Evolutionary conservation across 768 basidiomycete species (phyloP).

Genomic region (Tulasnella sp.): DNA sequence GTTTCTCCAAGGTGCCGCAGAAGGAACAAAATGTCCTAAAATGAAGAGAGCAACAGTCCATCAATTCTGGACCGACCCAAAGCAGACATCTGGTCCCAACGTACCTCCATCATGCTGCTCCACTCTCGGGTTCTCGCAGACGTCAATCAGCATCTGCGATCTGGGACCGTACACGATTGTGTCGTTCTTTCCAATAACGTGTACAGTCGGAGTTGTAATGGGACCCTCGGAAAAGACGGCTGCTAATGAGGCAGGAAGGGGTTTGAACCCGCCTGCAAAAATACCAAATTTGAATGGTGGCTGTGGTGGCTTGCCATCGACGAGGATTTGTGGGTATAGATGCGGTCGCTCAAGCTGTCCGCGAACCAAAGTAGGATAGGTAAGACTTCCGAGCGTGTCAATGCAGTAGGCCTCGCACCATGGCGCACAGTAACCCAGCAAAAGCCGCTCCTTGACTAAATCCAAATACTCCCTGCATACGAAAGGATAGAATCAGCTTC

Average conservation of each 20-base stretch:
- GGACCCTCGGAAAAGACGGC: constrained; percentile 48
- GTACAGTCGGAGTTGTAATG: constrained; percentile 67
- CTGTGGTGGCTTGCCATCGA: constrained; percentile 62
- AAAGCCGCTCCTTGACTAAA: constrained; percentile 82
- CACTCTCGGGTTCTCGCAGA: constrained; percentile 57
- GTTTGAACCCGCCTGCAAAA: constrained; percentile 68
- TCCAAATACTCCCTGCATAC: constrained; percentile 65
- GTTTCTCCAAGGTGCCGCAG: constrained; percentile 67
- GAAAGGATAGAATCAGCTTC: background rate
- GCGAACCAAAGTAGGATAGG: background rate
- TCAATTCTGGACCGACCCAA: background rate
- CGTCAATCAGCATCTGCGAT: constrained; percentile 52
- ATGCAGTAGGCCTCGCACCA: constrained; percentile 47
- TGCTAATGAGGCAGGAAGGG: constrained; percentile 35
- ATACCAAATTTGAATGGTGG: constrained; percentile 77
- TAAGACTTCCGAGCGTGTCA: background rate
- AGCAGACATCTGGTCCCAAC: constrained; percentile 33
- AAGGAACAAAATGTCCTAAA: constrained; percentile 79
- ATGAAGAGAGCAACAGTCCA: background rate
- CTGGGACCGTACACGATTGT: constrained; percentile 70
- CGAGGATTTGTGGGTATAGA: constrained; percentile 54
- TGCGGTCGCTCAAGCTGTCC: constrained; percentile 54
- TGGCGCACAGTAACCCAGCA: constrained; percentile 63
- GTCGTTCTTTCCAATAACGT: constrained; percentile 73
- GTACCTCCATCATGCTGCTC: constrained; percentile 77